Conservation (phyloP, 768 basidiomycete species). For the Pleurotus tuoliensis region DNA sequence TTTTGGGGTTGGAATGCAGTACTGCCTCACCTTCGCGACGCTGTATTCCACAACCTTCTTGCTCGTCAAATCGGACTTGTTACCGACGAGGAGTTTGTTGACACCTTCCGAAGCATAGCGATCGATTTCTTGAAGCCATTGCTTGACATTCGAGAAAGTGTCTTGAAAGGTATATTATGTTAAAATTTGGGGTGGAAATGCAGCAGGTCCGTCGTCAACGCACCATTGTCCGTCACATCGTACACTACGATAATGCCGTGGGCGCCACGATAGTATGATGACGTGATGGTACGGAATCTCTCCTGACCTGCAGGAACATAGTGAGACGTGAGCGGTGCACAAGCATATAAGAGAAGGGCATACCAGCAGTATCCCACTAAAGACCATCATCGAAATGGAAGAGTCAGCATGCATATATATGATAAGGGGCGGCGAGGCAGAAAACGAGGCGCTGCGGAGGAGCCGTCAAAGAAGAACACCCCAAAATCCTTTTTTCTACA, state of each 20-base stretch:
- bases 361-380: constrained; percentile 98
- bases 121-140: constrained; percentile 92
- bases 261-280: constrained; percentile 98
- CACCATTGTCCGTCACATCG: constrained; percentile 93
- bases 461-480: constrained; percentile 1
- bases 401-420: constrained; percentile 20
- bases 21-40: constrained; percentile 64
- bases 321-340: background rate
- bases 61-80: constrained; percentile 97
- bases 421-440: background rate
- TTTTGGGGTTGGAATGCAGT: background rate
- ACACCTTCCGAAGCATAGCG: constrained; percentile 97
- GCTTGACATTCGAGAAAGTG: constrained; percentile 93
- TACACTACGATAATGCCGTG: constrained; percentile 99
- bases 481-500: background rate
- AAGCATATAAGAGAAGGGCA: constrained; percentile 14
- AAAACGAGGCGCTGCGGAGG: background rate
- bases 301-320: constrained; percentile 69
- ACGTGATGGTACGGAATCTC: constrained; percentile 97
- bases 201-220: constrained; percentile 11
- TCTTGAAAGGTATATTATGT: constrained; percentile 42
- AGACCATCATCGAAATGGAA: constrained; percentile 13
- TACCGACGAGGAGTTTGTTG: constrained; percentile 97
- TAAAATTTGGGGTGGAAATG: background rate
- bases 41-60: constrained; percentile 94